Evolutionary conservation across 139 green algal species (phyloP).

Genomic region (Chlorella sp.): DNA sequence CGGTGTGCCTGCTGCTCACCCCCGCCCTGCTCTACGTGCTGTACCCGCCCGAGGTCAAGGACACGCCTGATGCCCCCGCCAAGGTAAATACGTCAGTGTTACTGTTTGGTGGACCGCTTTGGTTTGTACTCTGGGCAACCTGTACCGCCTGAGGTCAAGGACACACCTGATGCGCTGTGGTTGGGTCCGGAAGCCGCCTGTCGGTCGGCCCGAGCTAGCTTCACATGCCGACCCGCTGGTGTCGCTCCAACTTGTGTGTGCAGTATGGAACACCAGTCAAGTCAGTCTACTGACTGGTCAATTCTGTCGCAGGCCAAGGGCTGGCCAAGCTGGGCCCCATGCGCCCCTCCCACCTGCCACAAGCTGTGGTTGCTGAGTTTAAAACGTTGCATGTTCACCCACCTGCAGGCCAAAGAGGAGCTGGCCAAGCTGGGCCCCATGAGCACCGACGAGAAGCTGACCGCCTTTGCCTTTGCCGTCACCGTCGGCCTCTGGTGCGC

Average conservation of each 20-base stretch:
- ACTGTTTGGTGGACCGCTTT: no score
- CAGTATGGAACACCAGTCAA: no score
- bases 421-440: conserved; percentile 95
- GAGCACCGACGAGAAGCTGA: conserved; percentile 96
- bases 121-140: conserved; percentile 92
- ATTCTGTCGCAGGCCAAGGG: no score
- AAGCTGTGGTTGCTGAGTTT: no score
- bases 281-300: no score
- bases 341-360: no score
- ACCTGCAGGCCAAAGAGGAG: conserved; percentile 70
- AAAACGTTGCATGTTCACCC: no score
- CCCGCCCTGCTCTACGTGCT: conserved; percentile 96
- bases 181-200: no score
- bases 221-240: no score
- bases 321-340: no score
- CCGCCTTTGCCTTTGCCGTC: conserved; percentile 80
- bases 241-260: no score
- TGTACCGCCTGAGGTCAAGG: conserved; percentile 91
- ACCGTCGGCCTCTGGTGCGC: conserved; percentile 92
- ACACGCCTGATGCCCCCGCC: conserved; percentile 93
- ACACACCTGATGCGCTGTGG: conserved; percentile 88
- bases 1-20: conserved; percentile 82
- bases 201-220: no score
- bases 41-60: conserved; percentile 95
- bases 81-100: conserved; percentile 43